These are phyloP conservation scores for Pseudocercospora pini-densiflorae DNA, from an alignment of 2,329 filamentous ascomycete species.

Conservation along the genomic window DNA sequence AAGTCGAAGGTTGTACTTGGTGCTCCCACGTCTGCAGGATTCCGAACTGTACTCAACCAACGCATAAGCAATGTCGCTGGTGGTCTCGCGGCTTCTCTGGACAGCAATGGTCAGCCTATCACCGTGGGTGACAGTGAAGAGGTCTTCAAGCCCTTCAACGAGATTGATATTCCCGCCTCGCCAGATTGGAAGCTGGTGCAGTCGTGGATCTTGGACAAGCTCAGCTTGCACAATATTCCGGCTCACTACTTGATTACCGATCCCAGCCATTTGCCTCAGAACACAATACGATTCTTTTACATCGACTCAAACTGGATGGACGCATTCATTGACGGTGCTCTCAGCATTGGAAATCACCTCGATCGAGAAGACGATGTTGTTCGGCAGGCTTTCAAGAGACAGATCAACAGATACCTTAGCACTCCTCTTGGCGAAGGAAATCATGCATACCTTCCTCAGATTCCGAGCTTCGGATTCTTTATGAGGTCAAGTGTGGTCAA, in stretches of 20 bases:
- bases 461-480: conserved; percentile 13
- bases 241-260: conserved; percentile 19
- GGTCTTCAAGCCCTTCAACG: conserved; percentile 13
- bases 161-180: conserved; percentile 10
- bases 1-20: not conserved
- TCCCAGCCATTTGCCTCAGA: conserved; percentile 7
- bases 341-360: conserved; percentile 19
- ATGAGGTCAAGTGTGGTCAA: conserved; percentile 5
- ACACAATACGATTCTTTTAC: conserved; percentile 20
- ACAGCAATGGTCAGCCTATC: too few relatives aligned
- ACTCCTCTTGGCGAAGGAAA: not conserved
- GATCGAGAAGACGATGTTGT: conserved; percentile 13
- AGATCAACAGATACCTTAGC: conserved; percentile 2
- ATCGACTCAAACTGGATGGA: conserved; percentile 21
- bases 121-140: not conserved
- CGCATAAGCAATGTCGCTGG: not conserved
- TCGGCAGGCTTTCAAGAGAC: conserved; percentile 10
- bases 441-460: conserved; percentile 1
- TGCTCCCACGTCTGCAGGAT: too few relatives aligned
- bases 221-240: conserved; percentile 17
- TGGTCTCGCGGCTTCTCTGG: not conserved
- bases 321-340: conserved; percentile 20
- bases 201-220: conserved; percentile 19
- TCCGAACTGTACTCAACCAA: too few relatives aligned
- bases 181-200: conserved; percentile 14